These are phyloP conservation scores for Paxillus rubicundulus DNA, from an alignment of 768 basidiomycete species.

Conservation along the genomic window DNA sequence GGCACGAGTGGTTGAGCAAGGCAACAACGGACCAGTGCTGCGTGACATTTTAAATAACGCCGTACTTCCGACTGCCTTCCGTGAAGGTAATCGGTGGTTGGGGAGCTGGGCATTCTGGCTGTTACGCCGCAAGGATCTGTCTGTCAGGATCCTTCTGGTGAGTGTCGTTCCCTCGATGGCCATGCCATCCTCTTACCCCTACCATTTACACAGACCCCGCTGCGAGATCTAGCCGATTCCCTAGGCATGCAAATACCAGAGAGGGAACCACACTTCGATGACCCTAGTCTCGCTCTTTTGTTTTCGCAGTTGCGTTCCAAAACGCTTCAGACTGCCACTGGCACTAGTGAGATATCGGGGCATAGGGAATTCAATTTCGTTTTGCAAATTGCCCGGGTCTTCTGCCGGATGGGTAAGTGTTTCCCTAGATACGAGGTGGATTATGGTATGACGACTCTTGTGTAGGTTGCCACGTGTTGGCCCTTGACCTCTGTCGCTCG, in stretches of 20 bases:
- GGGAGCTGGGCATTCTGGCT: constrained; percentile 97
- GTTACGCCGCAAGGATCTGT: constrained; percentile 80
- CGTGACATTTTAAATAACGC: constrained; percentile 65
- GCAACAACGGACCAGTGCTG: constrained; percentile 78
- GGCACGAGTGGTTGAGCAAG: constrained; percentile 80
- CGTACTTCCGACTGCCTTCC: constrained; percentile 83
- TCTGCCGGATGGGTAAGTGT: constrained; percentile 86
- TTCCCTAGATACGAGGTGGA: not conserved
- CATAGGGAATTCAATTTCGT: constrained; percentile 94
- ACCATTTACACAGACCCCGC: constrained; percentile 55
- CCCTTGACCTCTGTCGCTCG: constrained; percentile 81
- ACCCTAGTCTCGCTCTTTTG: constrained; percentile 86
- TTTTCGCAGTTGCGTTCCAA: constrained; percentile 88
- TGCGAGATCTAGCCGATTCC: constrained; percentile 65
- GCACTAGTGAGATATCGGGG: constrained; percentile 87
- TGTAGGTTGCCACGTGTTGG: constrained; percentile 89
- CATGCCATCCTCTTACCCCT: not conserved
- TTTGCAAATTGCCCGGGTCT: constrained; percentile 88
- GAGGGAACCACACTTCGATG: constrained; percentile 87
- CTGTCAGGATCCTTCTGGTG: constrained; percentile 88
- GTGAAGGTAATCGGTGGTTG: constrained; percentile 87
- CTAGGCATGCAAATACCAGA: constrained; percentile 54
- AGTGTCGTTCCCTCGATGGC: constrained; percentile 24
- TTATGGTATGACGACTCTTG: constrained; percentile 3
- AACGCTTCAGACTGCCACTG: constrained; percentile 90